Evolutionary conservation across 805 yeast genomes (phyloP), one percentile per base, ranked within the genome.

Genomic region (Brettanomyces naardenensis): DNA sequence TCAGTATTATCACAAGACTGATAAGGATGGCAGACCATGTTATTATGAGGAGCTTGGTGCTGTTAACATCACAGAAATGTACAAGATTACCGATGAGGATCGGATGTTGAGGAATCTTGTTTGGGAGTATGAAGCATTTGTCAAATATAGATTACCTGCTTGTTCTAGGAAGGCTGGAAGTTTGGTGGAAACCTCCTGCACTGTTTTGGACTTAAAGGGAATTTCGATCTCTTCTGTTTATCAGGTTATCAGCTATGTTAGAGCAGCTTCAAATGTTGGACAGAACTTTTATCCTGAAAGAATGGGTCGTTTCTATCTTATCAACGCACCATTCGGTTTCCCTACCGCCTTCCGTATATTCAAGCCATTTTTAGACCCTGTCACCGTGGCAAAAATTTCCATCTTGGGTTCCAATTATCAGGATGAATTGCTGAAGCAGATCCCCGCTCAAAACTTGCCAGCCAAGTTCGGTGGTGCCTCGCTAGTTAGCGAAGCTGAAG

Each of bases 231-330:
- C 82, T 19, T 65, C 92, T 34, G 95, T 95, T 19, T 78, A 80
- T 46, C 86, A 81, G 58, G 98, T 92, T 31, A 69, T 87, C 46
- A 69, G 80, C 10, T 92, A 88, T 62, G 95, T 92, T 39, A 79
- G 80, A 59, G 97, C 89, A 64, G 96, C 98, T 7, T 85, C 96
- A 11, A 68, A 74, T 53, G 86, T 92, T 52, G 96, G 97, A 42
- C 98, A 92, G 69, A 86, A 92, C 66, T 90, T 85, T 65, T 92
- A 92, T 61, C 98, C 98, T 13, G 98, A 92, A 71, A 83, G 97
- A 64, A 92, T 92, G 98, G 98, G 98, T 56, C 88, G 85, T 63
- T 92, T 90, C 59, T 90, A 88, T 65, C 68, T 89, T 52, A 86
- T 92, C 64, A 92, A 92, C 57, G 95, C 97, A 1, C 98, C 98